phyloP scores from a whole-genome alignment of 768 basidiomycete genomes.

The Amanita phalloides region DNA sequence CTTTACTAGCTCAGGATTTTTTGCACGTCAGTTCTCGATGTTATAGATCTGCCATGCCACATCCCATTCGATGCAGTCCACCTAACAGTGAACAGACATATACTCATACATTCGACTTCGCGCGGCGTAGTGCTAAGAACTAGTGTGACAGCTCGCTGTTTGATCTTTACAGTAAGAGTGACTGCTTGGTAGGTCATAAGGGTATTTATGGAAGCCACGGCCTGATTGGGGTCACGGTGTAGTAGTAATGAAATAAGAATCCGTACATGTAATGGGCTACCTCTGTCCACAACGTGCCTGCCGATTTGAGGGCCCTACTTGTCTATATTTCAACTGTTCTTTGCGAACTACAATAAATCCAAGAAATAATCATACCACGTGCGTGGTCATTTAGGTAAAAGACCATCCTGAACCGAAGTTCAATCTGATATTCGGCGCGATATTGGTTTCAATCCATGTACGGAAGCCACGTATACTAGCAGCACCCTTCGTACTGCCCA shows the following conservation, averaged over 20 bases:
- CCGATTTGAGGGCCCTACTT: neutral
- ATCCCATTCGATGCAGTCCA: neutral
- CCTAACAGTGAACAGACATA: too few species aligned
- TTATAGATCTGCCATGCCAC: too few species aligned
- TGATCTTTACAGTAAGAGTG: too few species aligned
- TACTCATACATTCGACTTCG: too few species aligned
- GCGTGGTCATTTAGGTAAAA: neutral
- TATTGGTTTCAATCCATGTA: constrained; percentile 26
- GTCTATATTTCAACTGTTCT: neutral
- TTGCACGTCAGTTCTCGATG: too few species aligned
- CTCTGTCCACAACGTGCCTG: neutral
- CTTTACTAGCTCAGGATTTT: too few species aligned
- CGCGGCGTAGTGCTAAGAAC: too few species aligned
- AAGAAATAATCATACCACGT: constrained; percentile 6
- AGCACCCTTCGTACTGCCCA: constrained; percentile 32
- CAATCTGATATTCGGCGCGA: constrained; percentile 10
- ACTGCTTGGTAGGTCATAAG: too few species aligned
- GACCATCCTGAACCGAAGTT: constrained; percentile 5
- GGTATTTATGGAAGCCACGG: neutral
- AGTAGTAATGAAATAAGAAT: neutral
- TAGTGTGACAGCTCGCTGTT: too few species aligned
- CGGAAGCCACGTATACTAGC: constrained; percentile 27
- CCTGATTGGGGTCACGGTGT: too few species aligned
- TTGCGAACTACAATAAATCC: neutral
- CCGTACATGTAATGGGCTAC: neutral